These are phyloP conservation scores for Colletotrichum abscissum DNA, from an alignment of 2,329 filamentous ascomycete species.

Conservation along the genomic window DNA sequence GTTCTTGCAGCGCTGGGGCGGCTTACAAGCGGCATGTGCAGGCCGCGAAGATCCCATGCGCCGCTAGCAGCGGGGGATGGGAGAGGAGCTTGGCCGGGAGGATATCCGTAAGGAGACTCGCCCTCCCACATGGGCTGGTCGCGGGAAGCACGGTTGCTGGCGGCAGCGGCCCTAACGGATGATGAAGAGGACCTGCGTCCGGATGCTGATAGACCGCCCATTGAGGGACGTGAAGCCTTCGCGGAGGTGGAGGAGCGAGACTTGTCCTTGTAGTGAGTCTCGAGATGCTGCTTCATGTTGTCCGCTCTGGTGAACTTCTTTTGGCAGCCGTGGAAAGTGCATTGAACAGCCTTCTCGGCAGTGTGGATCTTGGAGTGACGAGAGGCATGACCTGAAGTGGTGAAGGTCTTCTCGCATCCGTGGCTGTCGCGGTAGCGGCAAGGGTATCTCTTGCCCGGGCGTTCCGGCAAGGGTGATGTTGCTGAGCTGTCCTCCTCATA, in stretches of 20 bases:
- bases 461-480: conserved; percentile 54
- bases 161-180: conserved; percentile 44
- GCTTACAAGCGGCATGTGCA: conserved; percentile 57
- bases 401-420: conserved; percentile 83
- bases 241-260: conserved; percentile 52
- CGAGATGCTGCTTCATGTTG: conserved; percentile 89
- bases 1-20: conserved; percentile 55
- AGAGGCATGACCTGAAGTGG: conserved; percentile 86
- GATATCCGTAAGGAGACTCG: conserved; percentile 49
- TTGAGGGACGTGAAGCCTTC: conserved; percentile 40
- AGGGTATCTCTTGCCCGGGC: conserved; percentile 75
- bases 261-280: conserved; percentile 79
- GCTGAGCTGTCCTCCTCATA: conserved; percentile 63
- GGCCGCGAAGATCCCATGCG: conserved; percentile 60
- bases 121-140: conserved; percentile 54
- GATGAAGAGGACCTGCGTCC: conserved; percentile 45
- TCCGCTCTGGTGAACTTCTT: conserved; percentile 86
- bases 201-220: conserved; percentile 38
- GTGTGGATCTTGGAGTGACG: conserved; percentile 88
- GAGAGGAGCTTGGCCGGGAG: conserved; percentile 44
- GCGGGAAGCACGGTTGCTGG: conserved; percentile 42
- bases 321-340: conserved; percentile 75
- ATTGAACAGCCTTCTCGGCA: conserved; percentile 80
- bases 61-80: conserved; percentile 48
- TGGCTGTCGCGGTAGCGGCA: conserved; percentile 79